Conservation (phyloP, 192 early-diverging fungal genomes). For the Thamnidium elegans region DNA sequence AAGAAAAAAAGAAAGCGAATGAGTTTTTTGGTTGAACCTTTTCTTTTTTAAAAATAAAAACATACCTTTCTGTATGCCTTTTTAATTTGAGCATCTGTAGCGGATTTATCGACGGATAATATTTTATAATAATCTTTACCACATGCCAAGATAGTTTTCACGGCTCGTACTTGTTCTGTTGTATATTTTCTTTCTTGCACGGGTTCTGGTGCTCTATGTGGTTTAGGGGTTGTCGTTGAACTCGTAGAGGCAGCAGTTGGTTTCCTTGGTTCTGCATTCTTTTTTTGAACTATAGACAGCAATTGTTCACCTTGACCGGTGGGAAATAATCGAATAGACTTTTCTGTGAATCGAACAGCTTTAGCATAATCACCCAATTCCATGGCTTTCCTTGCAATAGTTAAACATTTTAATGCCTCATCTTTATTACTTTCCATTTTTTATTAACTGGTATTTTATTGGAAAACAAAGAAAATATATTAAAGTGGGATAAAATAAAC, state of each 20-base stretch:
- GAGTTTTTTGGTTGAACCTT: neutral
- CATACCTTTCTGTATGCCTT: conserved; percentile 95
- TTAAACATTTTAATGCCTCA: conserved; percentile 75
- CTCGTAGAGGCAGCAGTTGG: conserved; percentile 30
- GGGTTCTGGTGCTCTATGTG: neutral
- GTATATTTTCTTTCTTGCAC: conserved; percentile 58
- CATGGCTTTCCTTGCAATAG: conserved; percentile 71
- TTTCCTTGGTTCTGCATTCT: conserved; percentile 5
- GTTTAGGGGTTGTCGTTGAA: conserved; percentile 18
- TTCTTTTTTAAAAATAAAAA: conserved; percentile 31
- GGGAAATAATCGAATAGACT: conserved; percentile 77
- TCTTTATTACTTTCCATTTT: conserved; percentile 85
- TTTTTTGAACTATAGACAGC: conserved; percentile 42
- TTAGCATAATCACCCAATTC: conserved; percentile 56
- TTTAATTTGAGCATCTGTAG: conserved; percentile 79
- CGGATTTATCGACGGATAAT: conserved; percentile 70
- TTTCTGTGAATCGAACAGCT: conserved; percentile 81
- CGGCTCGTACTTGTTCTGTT: conserved; percentile 71
- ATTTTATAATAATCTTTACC: conserved; percentile 83
- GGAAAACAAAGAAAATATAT: neutral
- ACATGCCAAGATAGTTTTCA: conserved; percentile 69
- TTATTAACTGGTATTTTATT: neutral
- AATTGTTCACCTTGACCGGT: conserved; percentile 61
- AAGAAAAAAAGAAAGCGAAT: neutral
- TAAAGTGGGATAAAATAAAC: neutral